Base-by-base conservation (phyloP, 257 asterid genomes). In the Nicotiana tomentosiformis region DNA sequence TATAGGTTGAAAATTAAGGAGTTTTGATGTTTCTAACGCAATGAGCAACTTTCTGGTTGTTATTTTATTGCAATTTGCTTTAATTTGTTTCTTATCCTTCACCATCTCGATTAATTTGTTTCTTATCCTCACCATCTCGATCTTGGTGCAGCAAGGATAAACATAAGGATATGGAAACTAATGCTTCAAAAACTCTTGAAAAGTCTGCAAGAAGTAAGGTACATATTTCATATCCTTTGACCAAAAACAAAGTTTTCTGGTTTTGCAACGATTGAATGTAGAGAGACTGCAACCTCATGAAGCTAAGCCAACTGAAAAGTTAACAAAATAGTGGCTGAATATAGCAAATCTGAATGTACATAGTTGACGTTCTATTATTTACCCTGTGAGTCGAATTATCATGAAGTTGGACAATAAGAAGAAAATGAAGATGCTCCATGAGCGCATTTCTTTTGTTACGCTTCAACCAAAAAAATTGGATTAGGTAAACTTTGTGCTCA, bases 201-300 rank as follows among this genome's bases (percentile, higher is more conserved):
- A 93, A 74, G 87, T 69, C 86, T 55, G 84, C 90, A 67, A 87
- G 91, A 86, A 91, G 87, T 89, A 94, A 91, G 99, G 99, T 95
- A 87, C 15, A 74, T 23, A 79, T 85, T 81, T 78, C 61, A 33
- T 80, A 64, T 39, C 18, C 82, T 65, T 65, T 69, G 85, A 84
- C 62, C 61, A 84, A 66, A n/a, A 49, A 9, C 15, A 15, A 20
- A 15, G 20, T 55, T 23, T 82, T 33, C 30, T 23, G 33, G 6
- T 12, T 74, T 20, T 82, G 35, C 69, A 29, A 32, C 77, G 29
- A 64, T 26, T 53, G 82, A 23, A 65, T 29, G 6, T 65, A 29
- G 43, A 62, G 68, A 62, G 18, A 61, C 26, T 8, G 64, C 66
- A 61, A 61, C 32, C 66, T 61, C 66, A 20, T 61, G 32, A 29